Base-by-base conservation (phyloP, 2,329 filamentous ascomycete genomes). In the Hymenotorrendiella dingleyae region DNA sequence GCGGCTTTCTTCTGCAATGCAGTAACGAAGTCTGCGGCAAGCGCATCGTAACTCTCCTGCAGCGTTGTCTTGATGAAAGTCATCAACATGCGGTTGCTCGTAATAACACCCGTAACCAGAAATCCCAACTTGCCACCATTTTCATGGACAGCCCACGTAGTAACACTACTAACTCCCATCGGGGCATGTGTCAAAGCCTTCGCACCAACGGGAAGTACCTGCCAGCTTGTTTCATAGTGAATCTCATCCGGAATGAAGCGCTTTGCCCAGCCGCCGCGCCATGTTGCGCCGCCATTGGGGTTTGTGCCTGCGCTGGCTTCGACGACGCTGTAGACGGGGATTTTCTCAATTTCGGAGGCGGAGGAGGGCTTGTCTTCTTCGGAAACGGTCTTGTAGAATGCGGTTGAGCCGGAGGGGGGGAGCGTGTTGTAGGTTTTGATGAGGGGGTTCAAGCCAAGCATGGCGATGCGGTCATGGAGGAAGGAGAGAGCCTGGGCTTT, bases 401-500 rank as follows among this genome's bases (percentile, higher is more conserved):
- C 57, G 0, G 85, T 24, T 22, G 28, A 35, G 34, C 12, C 9
- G 19, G 44, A 4, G 3, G 29, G n/a, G 22, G 43, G 39, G 37
- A 45, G 43, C 10, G 11, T 9, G 3, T 21, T 84, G 29, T 56
- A 52, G n/a, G 27, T 32, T 30, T 48, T 49, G 39, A 56, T 54
- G 52, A 94, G 74, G 1, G 88, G 87, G 64, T 94, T 94, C 46
- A 94, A 70, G 59, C 88, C 80, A 57, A 94, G 91, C 82, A 94
- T 93, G 53, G 78, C 78, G 39, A 73, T 61, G 65, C 91, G 85
- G 64, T 86, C 74, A 65, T 90, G 87, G 19, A 94, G 80, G 56
- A 86, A 83, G 40, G 76, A 69, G 48, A 94, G 60, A 36, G 84
- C 84, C 23, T 77, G 72, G 51, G 82, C 71, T 44, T 84, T 78